Conservation (phyloP, 768 basidiomycete genomes). For the Phylloporus sp. region DNA sequence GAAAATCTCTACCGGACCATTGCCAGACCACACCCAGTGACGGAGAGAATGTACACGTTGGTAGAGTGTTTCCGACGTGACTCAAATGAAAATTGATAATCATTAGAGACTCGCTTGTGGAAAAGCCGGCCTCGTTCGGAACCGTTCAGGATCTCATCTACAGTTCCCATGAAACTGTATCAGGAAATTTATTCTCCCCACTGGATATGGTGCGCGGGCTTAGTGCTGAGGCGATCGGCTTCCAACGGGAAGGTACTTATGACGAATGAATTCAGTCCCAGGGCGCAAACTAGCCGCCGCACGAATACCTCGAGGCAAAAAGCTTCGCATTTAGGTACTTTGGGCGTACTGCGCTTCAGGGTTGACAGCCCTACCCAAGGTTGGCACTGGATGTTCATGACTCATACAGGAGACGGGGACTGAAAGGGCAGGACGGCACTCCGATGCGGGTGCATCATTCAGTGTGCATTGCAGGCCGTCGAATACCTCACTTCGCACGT, state of each 20-base stretch:
- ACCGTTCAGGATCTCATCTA: constrained; percentile 17
- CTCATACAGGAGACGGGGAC: constrained; percentile 15
- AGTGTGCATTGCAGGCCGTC: constrained; percentile 8
- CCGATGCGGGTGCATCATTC: constrained; percentile 9
- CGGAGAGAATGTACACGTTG: constrained; percentile 32
- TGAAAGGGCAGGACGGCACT: constrained; percentile 8
- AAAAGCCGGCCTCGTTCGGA: constrained; percentile 19
- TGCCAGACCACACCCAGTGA: constrained; percentile 20
- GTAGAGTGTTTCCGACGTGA: constrained; percentile 16
- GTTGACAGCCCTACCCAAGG: constrained; percentile 22
- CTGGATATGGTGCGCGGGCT: constrained; percentile 16
- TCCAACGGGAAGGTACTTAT: constrained; percentile 27
- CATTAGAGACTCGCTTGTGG: constrained; percentile 24
- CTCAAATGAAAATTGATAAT: constrained; percentile 28
- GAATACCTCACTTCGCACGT: constrained; percentile 16
- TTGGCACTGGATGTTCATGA: constrained; percentile 11
- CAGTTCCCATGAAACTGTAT: constrained; percentile 6
- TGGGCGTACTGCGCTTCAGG: constrained; percentile 29
- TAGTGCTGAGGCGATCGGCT: constrained; percentile 20
- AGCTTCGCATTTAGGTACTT: constrained; percentile 30
- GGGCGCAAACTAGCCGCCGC: constrained; percentile 29
- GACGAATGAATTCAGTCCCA: constrained; percentile 26
- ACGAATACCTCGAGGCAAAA: constrained; percentile 32
- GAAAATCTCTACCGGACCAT: constrained; percentile 22
- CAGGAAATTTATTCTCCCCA: constrained; percentile 8